Conservation (phyloP, 352 stramenopile genomes). For the Globisporangium carolinianum region DNA sequence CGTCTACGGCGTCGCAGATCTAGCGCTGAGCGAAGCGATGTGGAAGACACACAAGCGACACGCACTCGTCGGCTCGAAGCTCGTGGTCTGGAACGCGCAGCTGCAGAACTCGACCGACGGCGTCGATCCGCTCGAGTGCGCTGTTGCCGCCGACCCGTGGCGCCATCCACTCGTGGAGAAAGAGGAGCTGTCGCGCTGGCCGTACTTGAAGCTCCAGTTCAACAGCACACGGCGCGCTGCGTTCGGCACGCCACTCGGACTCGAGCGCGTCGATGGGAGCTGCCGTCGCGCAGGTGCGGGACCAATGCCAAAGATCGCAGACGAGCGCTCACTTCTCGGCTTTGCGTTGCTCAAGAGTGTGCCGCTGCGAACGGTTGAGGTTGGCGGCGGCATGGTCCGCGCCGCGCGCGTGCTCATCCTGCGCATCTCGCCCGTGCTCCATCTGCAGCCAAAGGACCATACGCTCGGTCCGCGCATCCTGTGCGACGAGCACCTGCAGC, state of each 20-base stretch:
- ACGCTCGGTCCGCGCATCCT: conserved; percentile 55
- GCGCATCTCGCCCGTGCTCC: conserved; percentile 48
- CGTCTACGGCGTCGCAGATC: conserved; percentile 50
- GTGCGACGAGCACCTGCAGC: conserved; percentile 49
- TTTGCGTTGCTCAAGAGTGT: conserved; percentile 62
- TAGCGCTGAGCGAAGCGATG: conserved; percentile 25
- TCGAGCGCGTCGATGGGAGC: conserved; percentile 24
- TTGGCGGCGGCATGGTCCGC: conserved; percentile 52
- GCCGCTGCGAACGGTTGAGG: conserved; percentile 51
- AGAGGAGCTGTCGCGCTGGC: conserved; percentile 42
- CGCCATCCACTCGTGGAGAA: conserved; percentile 40
- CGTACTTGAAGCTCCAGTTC: conserved; percentile 52
- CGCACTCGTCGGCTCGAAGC: conserved; percentile 47
- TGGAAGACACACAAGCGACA: conserved; percentile 37
- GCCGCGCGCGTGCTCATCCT: conserved; percentile 43
- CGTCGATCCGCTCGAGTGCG: conserved; percentile 59
- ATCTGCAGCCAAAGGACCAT: conserved; percentile 63
- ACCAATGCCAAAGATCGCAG: not conserved
- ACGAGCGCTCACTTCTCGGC: conserved; percentile 7
- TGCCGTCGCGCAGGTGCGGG: not conserved
- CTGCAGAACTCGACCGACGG: conserved; percentile 60
- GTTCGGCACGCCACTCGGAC: conserved; percentile 33
- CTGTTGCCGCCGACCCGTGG: conserved; percentile 34
- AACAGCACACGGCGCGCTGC: conserved; percentile 60
- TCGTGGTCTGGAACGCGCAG: conserved; percentile 59